Evolutionary conservation across 352 stramenopile genomes (phyloP).

Genomic region (Globisporangium iwayamae): DNA sequence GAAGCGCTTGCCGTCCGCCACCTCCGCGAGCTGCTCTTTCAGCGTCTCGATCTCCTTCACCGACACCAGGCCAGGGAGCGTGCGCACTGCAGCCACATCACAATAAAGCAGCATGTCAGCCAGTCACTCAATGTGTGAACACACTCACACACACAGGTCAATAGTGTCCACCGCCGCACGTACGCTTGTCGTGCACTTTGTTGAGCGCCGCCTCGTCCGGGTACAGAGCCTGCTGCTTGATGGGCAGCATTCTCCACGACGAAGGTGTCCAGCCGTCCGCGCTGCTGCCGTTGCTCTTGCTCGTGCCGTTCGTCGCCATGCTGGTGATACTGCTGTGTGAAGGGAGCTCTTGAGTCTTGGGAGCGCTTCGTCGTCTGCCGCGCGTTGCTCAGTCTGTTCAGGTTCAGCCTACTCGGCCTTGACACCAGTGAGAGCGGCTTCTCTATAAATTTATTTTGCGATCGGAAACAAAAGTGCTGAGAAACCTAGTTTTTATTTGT

Average conservation of each 20-base stretch:
- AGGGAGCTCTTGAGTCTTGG: neutral
- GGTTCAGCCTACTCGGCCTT: neutral
- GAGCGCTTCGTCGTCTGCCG: neutral
- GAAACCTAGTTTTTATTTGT: no score
- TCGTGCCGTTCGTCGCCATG: constrained; percentile 5
- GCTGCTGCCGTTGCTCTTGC: neutral
- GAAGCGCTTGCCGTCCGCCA: constrained; percentile 95
- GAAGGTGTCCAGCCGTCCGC: constrained; percentile 47
- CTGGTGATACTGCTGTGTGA: neutral
- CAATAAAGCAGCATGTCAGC: constrained; percentile 20
- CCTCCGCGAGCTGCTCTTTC: constrained; percentile 90
- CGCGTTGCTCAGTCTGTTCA: constrained; percentile 3
- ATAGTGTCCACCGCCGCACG: constrained; percentile 5
- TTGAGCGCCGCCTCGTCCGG: constrained; percentile 67
- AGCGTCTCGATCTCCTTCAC: constrained; percentile 93
- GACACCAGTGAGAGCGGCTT: neutral
- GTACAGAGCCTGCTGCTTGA: constrained; percentile 83
- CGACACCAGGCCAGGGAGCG: constrained; percentile 92
- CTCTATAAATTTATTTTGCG: no score
- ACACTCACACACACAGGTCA: neutral
- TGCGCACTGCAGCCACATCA: constrained; percentile 53
- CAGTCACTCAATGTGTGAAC: neutral
- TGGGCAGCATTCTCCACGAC: constrained; percentile 75
- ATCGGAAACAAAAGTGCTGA: no score
- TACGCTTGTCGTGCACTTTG: constrained; percentile 67